phyloP scores from a whole-genome alignment of 768 basidiomycete genomes.

The Russula brevipes region DNA sequence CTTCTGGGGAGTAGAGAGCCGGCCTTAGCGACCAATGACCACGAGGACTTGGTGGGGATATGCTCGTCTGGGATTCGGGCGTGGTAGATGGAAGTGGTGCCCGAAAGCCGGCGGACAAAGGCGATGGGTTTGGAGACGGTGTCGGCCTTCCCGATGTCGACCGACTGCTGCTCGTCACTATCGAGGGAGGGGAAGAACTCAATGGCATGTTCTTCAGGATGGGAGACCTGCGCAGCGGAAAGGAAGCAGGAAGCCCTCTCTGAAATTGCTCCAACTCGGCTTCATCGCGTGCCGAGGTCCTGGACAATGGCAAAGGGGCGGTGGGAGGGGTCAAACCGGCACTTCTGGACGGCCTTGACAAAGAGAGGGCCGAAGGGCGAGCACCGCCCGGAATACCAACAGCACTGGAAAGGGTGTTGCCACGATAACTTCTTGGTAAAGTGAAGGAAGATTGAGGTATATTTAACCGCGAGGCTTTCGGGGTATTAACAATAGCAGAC shows the following conservation, averaged over 20 bases:
- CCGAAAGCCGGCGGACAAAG: not conserved
- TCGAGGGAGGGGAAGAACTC: constrained; percentile 19
- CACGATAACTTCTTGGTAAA: not conserved
- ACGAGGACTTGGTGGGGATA: not conserved
- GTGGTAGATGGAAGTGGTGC: not conserved
- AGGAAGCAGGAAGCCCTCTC: not conserved
- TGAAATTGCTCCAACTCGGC: not conserved
- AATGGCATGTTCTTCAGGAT: constrained; percentile 6
- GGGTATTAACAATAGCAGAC: not conserved
- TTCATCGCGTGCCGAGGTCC: not conserved
- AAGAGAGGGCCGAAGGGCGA: not conserved
- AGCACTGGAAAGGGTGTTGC: not conserved
- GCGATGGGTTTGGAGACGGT: constrained; percentile 1
- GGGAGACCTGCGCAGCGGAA: not conserved
- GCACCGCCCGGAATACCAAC: not conserved
- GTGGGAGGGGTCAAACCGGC: constrained; percentile 5
- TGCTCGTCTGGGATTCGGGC: not conserved
- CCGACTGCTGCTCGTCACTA: not conserved
- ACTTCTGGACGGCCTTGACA: not conserved
- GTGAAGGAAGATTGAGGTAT: not conserved
- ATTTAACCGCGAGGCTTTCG: not conserved
- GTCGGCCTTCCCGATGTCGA: constrained; percentile 4
- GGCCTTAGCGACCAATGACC: not conserved
- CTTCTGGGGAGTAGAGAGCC: not conserved
- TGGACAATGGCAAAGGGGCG: constrained; percentile 1